A percentile compares a stretch with the other conserved stretches of the same genome.
Conservation (phyloP, 345 rosid genomes). For the Moricandia moricandioides region DNA sequence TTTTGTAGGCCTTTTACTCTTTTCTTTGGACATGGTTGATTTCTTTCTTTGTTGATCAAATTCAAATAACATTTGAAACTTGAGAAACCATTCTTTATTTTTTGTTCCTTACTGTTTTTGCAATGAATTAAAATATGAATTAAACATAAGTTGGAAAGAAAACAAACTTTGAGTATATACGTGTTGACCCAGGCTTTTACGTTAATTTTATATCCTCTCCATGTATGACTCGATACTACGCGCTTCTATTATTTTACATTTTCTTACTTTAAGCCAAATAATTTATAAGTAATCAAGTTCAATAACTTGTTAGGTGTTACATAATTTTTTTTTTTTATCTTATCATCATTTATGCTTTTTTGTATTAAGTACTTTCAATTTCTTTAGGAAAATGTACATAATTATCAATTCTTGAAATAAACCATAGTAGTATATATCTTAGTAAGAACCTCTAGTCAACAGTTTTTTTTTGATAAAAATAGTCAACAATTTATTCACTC, state of each 20-base stretch:
- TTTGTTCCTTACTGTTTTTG: not conserved
- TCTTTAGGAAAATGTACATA: not conserved
- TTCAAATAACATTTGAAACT: not conserved
- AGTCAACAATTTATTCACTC: not conserved
- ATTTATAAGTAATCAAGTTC: too few species aligned
- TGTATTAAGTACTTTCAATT: not conserved
- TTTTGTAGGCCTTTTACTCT: not conserved
- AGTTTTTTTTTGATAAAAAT: too few species aligned
- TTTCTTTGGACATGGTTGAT: not conserved
- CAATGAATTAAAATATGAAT: not conserved
- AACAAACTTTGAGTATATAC: not conserved
- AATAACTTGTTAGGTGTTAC: not conserved
- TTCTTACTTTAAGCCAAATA: not conserved
- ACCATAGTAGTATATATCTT: too few species aligned
- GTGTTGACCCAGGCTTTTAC: constrained; percentile 15
- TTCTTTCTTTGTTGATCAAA: not conserved
- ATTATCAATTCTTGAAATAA: not conserved
- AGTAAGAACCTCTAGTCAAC: not conserved
- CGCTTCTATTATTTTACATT: not conserved
- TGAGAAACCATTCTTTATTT: not conserved
- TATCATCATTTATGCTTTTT: not conserved
- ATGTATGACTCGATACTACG: not conserved
- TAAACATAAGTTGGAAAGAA: constrained; percentile 5
- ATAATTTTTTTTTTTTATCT: not conserved
- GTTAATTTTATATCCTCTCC: not conserved